Evolutionary conservation across 2,329 filamentous ascomycete species (phyloP).

Genomic region (Dactylellina sp.): DNA sequence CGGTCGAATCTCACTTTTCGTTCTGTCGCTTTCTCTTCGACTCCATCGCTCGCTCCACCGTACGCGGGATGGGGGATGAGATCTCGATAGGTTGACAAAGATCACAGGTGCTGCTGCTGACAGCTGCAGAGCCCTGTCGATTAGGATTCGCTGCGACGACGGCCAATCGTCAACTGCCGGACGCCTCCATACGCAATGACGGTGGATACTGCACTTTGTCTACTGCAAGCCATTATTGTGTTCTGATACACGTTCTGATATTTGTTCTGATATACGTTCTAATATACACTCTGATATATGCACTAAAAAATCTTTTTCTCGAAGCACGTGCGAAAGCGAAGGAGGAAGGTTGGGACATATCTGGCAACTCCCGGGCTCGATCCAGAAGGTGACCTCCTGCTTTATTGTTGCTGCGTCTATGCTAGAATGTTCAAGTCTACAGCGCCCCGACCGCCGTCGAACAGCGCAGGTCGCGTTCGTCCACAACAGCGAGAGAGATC

Average conservation of each 20-base stretch:
- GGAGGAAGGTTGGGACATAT: slow-evolving; percentile 8
- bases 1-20: neutral
- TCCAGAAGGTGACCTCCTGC: slow-evolving; percentile 13
- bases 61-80: too few relatives aligned
- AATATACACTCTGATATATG: too few relatives aligned
- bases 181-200: neutral
- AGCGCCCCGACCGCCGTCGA: neutral
- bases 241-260: too few relatives aligned
- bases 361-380: neutral
- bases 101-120: slow-evolving; percentile 14
- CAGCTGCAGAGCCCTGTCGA: slow-evolving; percentile 4
- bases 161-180: slow-evolving; percentile 23
- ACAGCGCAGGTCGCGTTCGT: neutral
- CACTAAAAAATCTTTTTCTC: too few relatives aligned
- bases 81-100: too few relatives aligned
- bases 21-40: neutral
- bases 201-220: neutral
- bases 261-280: too few relatives aligned
- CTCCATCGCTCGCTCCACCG: too few relatives aligned
- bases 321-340: slow-evolving; percentile 22
- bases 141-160: neutral
- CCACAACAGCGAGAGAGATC: neutral
- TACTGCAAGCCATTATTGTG: too few relatives aligned
- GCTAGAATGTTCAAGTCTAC: neutral
- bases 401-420: neutral